Base-by-base conservation (phyloP, 805 yeast genomes). In the Cyberlindnera misumaiensis region DNA sequence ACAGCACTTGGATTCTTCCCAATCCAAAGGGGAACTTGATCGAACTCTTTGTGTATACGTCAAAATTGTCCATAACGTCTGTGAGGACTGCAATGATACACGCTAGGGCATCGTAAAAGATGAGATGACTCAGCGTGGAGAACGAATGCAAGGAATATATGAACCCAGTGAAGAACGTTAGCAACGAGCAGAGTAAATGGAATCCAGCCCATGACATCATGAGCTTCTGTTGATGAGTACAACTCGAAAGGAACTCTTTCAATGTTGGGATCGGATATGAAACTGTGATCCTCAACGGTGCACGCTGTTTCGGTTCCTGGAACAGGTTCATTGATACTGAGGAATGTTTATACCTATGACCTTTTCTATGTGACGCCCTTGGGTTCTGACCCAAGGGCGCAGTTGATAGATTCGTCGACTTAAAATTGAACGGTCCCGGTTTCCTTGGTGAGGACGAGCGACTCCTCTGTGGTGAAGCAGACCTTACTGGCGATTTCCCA, bases 251-350 rank as follows among this genome's bases (percentile, higher is more conserved):
- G 36, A 85, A 70, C 56, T 90, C 96, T 12, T 56, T 55, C 12
- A 72, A 52, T 30, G 68, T 62, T 2, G 73, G 73, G 2, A 68
- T 63, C 7, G 73, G 73, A 31, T 63, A 53, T 1, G 74, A 61
- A 17, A 75, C 80, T 2, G 96, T 96, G 8, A 88, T 77, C 13
- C 88, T 85, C 47, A 80, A 72, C 1, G 88, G 83, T 4, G 83
- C 79, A 28, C 80, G 68, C 30, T 69, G 75, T 12, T 88, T 83
- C 1, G 97, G 96, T 54, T 90, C 97, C 59, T 86, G 96, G 58
- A 93, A 90, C 57, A 90, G 73, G 59, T 90, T 89, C 93, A 90
- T 83, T 5, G 96, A 87, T 5, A 90, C 96, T 8, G 96, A 88
- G 3, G 97, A 88, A 60, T 90, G 97, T 58, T 90, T 90, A 58